These are phyloP conservation scores for Pulveroboletus sp. DNA, from an alignment of 768 basidiomycete genomes.

Conservation along the genomic window DNA sequence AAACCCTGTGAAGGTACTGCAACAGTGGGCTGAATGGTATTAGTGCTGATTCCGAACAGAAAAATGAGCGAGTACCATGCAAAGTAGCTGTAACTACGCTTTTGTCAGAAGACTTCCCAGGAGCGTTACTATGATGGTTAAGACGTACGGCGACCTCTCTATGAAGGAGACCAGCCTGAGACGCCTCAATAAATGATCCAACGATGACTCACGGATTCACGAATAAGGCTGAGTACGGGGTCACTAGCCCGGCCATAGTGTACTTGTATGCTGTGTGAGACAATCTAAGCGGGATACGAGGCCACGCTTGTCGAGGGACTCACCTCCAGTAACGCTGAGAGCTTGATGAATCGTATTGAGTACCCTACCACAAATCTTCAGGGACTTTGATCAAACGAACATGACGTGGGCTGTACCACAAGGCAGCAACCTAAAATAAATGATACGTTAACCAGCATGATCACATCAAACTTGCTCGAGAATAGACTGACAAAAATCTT, in stretches of 20 bases:
- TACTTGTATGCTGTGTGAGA: background rate
- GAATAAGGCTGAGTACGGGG: background rate
- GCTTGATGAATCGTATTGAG: background rate
- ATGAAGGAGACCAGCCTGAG: background rate
- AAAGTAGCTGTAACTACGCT: slow-evolving; percentile 1
- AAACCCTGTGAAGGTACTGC: slow-evolving; percentile 6
- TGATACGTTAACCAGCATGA: too few relatives aligned
- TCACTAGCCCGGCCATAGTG: background rate
- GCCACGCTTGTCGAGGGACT: background rate
- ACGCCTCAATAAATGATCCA: background rate
- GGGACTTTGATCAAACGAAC: background rate
- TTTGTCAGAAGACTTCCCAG: background rate
- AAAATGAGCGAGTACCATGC: background rate
- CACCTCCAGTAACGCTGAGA: background rate
- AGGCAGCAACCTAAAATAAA: background rate
- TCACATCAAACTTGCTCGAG: background rate
- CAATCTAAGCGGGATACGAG: background rate
- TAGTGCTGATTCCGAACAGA: background rate
- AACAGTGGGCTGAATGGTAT: slow-evolving; percentile 5
- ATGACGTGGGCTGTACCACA: background rate
- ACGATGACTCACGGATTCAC: background rate
- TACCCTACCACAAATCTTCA: background rate
- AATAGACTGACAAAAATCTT: background rate
- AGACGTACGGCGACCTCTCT: background rate
- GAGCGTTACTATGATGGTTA: background rate